Percentiles rank a stretch among this genome's conserved stretches.
Conservation (phyloP, 164 flowering plant genomes). For the Annona cherimola region DNA sequence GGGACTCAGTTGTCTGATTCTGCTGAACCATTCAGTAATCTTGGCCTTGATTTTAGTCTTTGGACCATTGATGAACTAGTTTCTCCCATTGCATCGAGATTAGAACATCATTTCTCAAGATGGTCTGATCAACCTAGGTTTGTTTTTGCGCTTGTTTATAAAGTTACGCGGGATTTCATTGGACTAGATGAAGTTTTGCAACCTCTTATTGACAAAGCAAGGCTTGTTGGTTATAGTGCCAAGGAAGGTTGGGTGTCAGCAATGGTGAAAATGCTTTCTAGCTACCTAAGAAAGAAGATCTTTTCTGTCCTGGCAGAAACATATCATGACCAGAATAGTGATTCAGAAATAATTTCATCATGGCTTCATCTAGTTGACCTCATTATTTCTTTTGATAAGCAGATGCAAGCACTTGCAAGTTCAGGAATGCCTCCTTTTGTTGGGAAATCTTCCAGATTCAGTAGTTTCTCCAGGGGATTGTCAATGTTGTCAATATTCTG, state of each 20-base stretch:
- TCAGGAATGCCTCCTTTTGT: conserved; percentile 25
- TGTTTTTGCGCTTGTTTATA: conserved; percentile 58
- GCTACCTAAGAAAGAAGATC: conserved; percentile 33
- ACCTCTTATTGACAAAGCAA: conserved; percentile 64
- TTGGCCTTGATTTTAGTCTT: conserved; percentile 15
- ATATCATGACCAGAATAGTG: conserved; percentile 26
- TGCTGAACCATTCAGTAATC: neutral
- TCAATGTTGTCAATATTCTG: conserved; percentile 42
- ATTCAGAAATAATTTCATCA: conserved; percentile 30
- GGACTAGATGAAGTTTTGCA: conserved; percentile 54
- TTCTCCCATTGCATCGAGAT: conserved; percentile 50
- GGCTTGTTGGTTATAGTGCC: conserved; percentile 47
- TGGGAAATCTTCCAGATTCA: conserved; percentile 7
- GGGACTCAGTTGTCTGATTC: conserved; percentile 3
- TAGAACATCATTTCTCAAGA: conserved; percentile 50
- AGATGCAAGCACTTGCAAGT: conserved; percentile 43
- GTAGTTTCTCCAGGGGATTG: conserved; percentile 21
- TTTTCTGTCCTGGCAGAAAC: conserved; percentile 40
- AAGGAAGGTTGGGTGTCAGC: conserved; percentile 68
- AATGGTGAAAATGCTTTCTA: conserved; percentile 50
- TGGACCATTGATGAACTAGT: conserved; percentile 70
- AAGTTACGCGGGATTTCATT: conserved; percentile 41
- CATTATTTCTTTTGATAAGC: conserved; percentile 45
- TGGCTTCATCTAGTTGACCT: conserved; percentile 69
- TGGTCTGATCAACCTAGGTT: conserved; percentile 61